Evolutionary conservation across 2,329 filamentous ascomycete species (phyloP), one percentile per base, ranked within the genome.

Genomic region (Diaporthe caulivora): DNA sequence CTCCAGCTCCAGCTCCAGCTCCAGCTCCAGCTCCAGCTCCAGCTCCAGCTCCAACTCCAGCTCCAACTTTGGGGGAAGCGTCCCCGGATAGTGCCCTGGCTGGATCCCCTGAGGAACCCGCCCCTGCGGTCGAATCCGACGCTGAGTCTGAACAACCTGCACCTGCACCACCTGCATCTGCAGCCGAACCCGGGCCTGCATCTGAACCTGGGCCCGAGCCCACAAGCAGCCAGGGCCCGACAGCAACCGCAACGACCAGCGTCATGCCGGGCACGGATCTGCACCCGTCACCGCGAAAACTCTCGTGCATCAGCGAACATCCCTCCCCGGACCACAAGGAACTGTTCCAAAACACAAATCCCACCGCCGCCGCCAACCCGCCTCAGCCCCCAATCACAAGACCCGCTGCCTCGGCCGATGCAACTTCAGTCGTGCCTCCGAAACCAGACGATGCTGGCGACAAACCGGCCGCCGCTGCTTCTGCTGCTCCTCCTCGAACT

Each of bases 221-320:
- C 70, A 26, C 42, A 68, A 75, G 73, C 74, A 76, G 69, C 74
- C 72, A 76, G 55, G 76, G 74, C 67, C 74, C 72, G 77, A 70
- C 69, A 69, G 60, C 60, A 74, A 42, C 62, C 75, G 72, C 74
- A 71, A 70, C 71, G 69, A 54, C 49, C 62, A 62, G 40, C 55
- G 64, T 62, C 72, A 72, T 65, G 74, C 74, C 72, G 42, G 81
- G 79, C 71, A 83, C 79, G 73, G 83, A 85, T 83, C 83, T 80
- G 76, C 83, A 72, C 49, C 54, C 75, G 42, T 73, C 77, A 72
- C 76, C 77, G 62, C 72, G 73, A 64, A 76, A 78, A 75, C 79
- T 82, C 34, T 80, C 80, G 58, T 81, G 79, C 77, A 82, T 83
- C 75, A 76, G 80, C 79, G 80, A 84, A 74, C 76, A 80, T 71